Conservation (phyloP, 306 rosid genomes). For the Vicia faba region DNA sequence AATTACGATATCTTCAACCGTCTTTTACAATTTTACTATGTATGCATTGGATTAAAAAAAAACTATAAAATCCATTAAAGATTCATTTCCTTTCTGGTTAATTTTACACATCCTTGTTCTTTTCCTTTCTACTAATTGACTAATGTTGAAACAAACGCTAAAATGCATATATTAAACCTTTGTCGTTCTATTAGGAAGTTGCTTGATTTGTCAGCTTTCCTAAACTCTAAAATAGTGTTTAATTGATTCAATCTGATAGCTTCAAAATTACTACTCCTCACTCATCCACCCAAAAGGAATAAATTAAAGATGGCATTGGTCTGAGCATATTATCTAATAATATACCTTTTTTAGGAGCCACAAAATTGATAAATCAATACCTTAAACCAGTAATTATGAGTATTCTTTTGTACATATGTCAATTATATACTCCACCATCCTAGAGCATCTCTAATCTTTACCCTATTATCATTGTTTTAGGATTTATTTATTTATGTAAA, state of each 20-base stretch:
- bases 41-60: too few species aligned
- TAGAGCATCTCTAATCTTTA: too few species aligned
- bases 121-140: too few species aligned
- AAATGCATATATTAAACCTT: not conserved
- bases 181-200: not conserved
- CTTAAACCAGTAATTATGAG: not conserved
- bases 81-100: too few species aligned
- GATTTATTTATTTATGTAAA: too few species aligned
- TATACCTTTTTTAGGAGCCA: not conserved
- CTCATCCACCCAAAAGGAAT: conserved; percentile 27
- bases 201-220: not conserved
- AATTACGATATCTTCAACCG: too few species aligned
- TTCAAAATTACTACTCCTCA: conserved; percentile 33
- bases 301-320: conserved; percentile 9
- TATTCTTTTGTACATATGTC: too few species aligned
- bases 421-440: too few species aligned
- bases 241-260: conserved; percentile 18
- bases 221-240: not conserved
- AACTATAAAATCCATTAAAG: too few species aligned
- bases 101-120: too few species aligned
- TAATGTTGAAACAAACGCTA: not conserved
- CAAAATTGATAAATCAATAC: not conserved
- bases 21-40: too few species aligned
- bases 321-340: not conserved
- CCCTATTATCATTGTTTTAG: too few species aligned